A percentile compares a stretch with the other conserved stretches of the same genome.
Conservation (phyloP, 2,329 filamentous ascomycete genomes). For the Thermoascus crustaceus region DNA sequence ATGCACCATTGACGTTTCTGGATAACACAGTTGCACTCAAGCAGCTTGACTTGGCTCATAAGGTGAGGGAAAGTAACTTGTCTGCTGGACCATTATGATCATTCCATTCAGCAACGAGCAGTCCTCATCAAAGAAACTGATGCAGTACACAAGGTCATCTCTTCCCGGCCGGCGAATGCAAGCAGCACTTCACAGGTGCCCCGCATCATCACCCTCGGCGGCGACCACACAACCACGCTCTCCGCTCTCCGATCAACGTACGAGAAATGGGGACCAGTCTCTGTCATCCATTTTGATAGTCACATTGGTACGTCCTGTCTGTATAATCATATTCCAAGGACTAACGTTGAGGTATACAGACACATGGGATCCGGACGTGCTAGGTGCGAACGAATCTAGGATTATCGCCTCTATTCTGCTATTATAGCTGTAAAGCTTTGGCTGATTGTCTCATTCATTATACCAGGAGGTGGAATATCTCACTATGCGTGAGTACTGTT, state of each 20-base stretch:
- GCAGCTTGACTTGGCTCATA: slow-evolving; percentile 45
- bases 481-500: slow-evolving; percentile 40
- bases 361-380: slow-evolving; percentile 48
- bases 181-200: slow-evolving; percentile 28
- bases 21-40: slow-evolving; percentile 49
- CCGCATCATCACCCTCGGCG: slow-evolving; percentile 46
- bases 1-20: slow-evolving; percentile 44
- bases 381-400: slow-evolving; percentile 33
- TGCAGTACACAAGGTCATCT: slow-evolving; percentile 29
- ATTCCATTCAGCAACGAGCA: no score
- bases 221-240: slow-evolving; percentile 50
- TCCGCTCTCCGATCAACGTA: slow-evolving; percentile 44
- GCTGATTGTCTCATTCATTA: background rate
- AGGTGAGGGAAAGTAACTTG: slow-evolving; percentile 21
- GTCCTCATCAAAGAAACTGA: no score
- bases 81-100: background rate
- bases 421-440: background rate
- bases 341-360: slow-evolving; percentile 19
- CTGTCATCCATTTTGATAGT: slow-evolving; percentile 52
- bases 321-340: background rate
- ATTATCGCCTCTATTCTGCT: no score
- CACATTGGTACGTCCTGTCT: slow-evolving; percentile 28
- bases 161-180: slow-evolving; percentile 37
- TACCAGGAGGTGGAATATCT: slow-evolving; percentile 40
- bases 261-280: slow-evolving; percentile 44